These are phyloP conservation scores for Termitomyces sp. DNA, from an alignment of 768 basidiomycete species.

Conservation along the genomic window DNA sequence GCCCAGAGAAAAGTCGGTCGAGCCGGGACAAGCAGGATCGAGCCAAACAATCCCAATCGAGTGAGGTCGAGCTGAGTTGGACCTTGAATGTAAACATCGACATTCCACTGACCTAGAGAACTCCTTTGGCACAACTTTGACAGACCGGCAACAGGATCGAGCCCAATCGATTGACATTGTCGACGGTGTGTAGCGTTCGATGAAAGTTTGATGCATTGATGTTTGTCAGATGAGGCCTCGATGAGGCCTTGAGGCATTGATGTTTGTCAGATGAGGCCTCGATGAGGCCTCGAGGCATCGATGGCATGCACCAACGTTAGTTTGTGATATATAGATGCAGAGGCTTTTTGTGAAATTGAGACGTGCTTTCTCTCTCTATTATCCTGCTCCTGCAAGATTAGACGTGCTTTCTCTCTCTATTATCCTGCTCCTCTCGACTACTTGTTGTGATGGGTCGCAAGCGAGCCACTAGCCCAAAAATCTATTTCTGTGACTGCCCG, in stretches of 20 bases:
- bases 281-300: too few relatives aligned
- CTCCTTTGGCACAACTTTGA: too few relatives aligned
- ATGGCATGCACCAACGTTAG: not conserved
- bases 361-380: not conserved
- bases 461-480: not conserved
- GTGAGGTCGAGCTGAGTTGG: not conserved
- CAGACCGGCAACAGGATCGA: too few relatives aligned
- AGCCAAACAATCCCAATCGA: not conserved
- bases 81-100: too few relatives aligned
- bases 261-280: too few relatives aligned
- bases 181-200: too few relatives aligned
- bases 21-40: not conserved
- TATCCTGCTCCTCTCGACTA: not conserved
- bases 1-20: not conserved
- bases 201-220: too few relatives aligned
- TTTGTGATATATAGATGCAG: not conserved
- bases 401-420: not conserved
- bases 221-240: too few relatives aligned
- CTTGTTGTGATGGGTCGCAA: not conserved
- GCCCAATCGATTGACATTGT: too few relatives aligned
- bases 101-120: too few relatives aligned
- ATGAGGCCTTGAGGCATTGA: too few relatives aligned
- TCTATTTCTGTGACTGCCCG: not conserved
- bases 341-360: not conserved
- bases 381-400: not conserved